Evolutionary conservation across 2,329 filamentous ascomycete genomes (phyloP).

Genomic region (Arthrobotrys megalospora): DNA sequence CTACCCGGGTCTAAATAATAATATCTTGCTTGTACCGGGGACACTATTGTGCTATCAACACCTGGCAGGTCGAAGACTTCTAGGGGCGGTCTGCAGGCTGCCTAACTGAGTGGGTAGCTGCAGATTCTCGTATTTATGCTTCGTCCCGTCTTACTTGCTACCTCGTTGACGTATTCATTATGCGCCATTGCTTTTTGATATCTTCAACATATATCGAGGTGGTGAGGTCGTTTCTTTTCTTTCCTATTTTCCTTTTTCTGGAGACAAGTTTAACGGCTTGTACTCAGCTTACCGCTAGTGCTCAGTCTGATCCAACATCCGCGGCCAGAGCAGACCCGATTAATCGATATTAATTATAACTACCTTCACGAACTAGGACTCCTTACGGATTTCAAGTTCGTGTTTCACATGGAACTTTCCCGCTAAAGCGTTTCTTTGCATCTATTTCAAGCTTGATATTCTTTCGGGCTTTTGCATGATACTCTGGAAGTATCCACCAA

Average conservation of each 20-base stretch:
- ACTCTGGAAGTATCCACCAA: neutral
- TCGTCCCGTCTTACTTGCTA: slow-evolving; percentile 11
- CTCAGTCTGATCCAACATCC: slow-evolving; percentile 32
- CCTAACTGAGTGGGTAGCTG: slow-evolving; percentile 34
- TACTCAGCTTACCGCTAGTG: neutral
- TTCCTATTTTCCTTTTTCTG: slow-evolving; percentile 12
- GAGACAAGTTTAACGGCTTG: neutral
- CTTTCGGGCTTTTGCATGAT: neutral
- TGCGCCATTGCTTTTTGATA: slow-evolving; percentile 31
- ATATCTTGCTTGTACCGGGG: slow-evolving; percentile 22
- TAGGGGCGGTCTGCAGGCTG: slow-evolving; percentile 16
- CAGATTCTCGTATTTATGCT: slow-evolving; percentile 33
- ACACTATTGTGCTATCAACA: neutral
- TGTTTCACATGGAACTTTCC: slow-evolving; percentile 22
- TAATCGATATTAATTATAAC: neutral
- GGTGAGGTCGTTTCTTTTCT: neutral
- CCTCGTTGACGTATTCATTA: neutral
- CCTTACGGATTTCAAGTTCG: neutral
- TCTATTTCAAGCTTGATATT: neutral
- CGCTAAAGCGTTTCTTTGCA: neutral
- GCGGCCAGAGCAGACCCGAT: neutral
- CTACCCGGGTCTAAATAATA: slow-evolving; percentile 17
- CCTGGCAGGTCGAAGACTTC: neutral
- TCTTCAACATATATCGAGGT: slow-evolving; percentile 31
- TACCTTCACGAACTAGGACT: neutral